phyloP scores from a whole-genome alignment of 352 stramenopile genomes.

The Phytophthora ohioensis region DNA sequence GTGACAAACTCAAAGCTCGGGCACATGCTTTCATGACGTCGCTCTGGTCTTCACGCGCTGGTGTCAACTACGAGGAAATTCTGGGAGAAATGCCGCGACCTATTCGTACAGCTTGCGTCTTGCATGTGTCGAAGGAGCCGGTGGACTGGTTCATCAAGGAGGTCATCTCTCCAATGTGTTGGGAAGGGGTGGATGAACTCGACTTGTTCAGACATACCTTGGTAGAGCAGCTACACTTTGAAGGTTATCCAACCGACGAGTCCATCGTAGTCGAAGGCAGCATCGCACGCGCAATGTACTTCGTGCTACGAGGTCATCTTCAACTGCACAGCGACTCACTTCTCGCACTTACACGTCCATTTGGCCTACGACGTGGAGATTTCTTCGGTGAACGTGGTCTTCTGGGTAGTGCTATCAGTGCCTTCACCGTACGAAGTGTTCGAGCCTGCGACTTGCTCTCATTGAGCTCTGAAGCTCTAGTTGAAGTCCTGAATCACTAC shows the following conservation, averaged over 20 bases:
- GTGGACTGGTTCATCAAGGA: slow-evolving; percentile 50
- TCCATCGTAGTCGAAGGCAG: slow-evolving; percentile 65
- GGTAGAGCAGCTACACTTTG: slow-evolving; percentile 60
- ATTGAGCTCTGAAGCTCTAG: slow-evolving; percentile 52
- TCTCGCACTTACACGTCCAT: slow-evolving; percentile 26
- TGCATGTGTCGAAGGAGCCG: slow-evolving; percentile 44
- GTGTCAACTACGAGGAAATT: slow-evolving; percentile 64
- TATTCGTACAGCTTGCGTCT: slow-evolving; percentile 62
- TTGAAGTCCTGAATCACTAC: slow-evolving; percentile 46
- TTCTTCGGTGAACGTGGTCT: slow-evolving; percentile 74
- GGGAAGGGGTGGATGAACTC: slow-evolving; percentile 31
- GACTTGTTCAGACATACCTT: slow-evolving; percentile 39
- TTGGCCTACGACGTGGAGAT: slow-evolving; percentile 45
- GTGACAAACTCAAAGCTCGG: slow-evolving; percentile 38
- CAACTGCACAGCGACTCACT: slow-evolving; percentile 44
- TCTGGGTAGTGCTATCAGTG: slow-evolving; percentile 55
- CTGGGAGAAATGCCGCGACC: slow-evolving; percentile 53
- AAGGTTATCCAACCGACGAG: slow-evolving; percentile 72
- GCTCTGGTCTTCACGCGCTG: slow-evolving; percentile 64
- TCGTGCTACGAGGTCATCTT: slow-evolving; percentile 68
- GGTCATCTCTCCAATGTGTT: slow-evolving; percentile 43
- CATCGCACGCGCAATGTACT: slow-evolving; percentile 72
- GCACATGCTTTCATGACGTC: slow-evolving; percentile 56
- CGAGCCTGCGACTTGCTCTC: slow-evolving; percentile 43
- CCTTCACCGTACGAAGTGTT: slow-evolving; percentile 44